Conservation (phyloP, 169 alveolate genomes). For the Plasmodium gonderi region DNA sequence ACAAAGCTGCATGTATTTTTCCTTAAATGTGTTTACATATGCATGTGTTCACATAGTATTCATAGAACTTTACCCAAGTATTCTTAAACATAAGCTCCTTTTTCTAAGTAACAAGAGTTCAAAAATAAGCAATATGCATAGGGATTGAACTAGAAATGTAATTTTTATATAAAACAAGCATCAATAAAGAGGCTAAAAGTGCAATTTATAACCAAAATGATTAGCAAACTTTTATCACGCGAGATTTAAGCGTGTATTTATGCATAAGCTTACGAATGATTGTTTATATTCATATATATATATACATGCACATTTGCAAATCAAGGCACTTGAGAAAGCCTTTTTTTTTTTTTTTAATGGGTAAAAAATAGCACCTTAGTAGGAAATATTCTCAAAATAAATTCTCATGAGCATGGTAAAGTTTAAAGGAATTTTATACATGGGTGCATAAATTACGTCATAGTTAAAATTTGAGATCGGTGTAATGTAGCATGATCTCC, state of each 20-base stretch:
- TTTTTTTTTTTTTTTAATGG: not conserved
- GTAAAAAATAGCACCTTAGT: not conserved
- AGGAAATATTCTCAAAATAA: not conserved
- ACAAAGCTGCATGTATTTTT: not conserved
- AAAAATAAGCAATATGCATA: not conserved
- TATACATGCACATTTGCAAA: not conserved
- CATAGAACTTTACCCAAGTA: not conserved
- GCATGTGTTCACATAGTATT: not conserved
- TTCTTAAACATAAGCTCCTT: not conserved
- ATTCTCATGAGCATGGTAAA: not conserved
- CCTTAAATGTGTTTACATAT: not conserved
- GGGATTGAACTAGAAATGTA: not conserved
- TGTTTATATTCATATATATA: not conserved
- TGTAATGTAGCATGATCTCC: not conserved
- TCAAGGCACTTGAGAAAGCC: not conserved
- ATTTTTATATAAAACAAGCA: not conserved
- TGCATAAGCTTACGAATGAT: too few relatives aligned
- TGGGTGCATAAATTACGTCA: not conserved
- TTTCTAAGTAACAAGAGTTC: not conserved
- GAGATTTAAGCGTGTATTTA: not conserved
- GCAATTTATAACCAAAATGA: not conserved
- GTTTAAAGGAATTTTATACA: not conserved
- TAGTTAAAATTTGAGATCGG: not conserved
- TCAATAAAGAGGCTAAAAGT: not conserved
- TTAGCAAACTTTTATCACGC: not conserved